Base-by-base conservation (phyloP, 2,329 filamentous ascomycete genomes). In the Myotisia sp. region DNA sequence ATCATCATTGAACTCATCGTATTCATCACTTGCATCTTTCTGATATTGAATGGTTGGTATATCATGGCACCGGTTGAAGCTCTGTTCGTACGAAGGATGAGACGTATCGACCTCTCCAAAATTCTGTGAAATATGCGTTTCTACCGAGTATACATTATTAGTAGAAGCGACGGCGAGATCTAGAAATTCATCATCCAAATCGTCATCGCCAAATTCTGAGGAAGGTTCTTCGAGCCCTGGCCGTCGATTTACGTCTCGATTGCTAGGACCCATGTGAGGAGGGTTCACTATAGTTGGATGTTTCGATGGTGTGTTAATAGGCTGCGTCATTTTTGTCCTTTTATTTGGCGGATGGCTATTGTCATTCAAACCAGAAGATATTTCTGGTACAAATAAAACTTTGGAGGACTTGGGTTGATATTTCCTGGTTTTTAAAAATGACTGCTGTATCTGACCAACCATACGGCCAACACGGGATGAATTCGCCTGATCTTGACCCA, bases 401-500 rank as follows among this genome's bases (percentile, higher is more conserved):
- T 59, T 61, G 7, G 60, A 55, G 17, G 58, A 55, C 10, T 46
- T 49, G 3, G 43, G 42, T n/a, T 53, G 48, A 10, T 45, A 40
- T 28, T 38, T 42, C 10, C 47, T 42, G 9, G 39, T 33, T 33
- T 56, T 60, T 8, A 58, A 49, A 34, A 67, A 52, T 10, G 60
- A 67, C 44, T 64, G 62, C 37, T 71, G 65, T 33, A 84, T 76
- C 33, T 71, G 76, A 46, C 81, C 70, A 13, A 86, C 59, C 34
- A 86, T 57, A 10, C 74, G 71, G 38, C 57, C 65, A 23, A 69
- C 59, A 29, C 59, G 60, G 5, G 65, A 64, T 23, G 58, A 52
- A 41, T 59, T 63, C 5, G 57, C 47, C 16, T 53, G 49, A 9
- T 37, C 35, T 13, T 56, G 48, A 24, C 55, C 52, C 22, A 60